Percentiles rank a stretch among this genome's conserved stretches.
Evolutionary conservation across 1,284 basidiomycete species (phyloP).

Genomic region (Leccinum cinnamomeum): DNA sequence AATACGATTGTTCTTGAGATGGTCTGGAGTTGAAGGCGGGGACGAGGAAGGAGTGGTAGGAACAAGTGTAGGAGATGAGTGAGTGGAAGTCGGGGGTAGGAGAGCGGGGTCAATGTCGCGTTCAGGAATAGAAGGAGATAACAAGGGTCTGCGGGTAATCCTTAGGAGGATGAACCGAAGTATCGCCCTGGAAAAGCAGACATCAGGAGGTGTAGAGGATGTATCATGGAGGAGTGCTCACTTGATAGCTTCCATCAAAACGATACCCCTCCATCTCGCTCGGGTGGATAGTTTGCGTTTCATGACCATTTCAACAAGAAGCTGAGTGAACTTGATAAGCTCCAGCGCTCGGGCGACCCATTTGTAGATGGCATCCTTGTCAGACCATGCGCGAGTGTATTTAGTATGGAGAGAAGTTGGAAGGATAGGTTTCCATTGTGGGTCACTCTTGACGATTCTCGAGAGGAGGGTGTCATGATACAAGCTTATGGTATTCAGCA

Average conservation of each 20-base stretch:
- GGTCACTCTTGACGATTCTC: constrained; percentile 60
- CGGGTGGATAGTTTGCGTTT: constrained; percentile 62
- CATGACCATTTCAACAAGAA: constrained; percentile 86
- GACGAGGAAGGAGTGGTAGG: constrained; percentile 56
- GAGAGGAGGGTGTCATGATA: constrained; percentile 86
- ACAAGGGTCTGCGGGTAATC: constrained; percentile 71
- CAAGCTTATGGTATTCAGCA: constrained; percentile 75
- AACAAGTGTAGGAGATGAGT: constrained; percentile 56
- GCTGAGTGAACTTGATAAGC: constrained; percentile 74
- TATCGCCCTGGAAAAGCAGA: constrained; percentile 51
- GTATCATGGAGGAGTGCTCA: constrained; percentile 40
- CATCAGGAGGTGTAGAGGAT: constrained; percentile 7
- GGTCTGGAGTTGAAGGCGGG: constrained; percentile 62
- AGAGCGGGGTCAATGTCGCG: constrained; percentile 79
- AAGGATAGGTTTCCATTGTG: constrained; percentile 67
- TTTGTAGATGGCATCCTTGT: constrained; percentile 66
- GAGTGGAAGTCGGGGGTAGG: constrained; percentile 54
- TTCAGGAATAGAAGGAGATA: constrained; percentile 79
- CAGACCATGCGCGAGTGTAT: constrained; percentile 83
- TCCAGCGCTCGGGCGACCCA: constrained; percentile 74
- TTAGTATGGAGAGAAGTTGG: constrained; percentile 69
- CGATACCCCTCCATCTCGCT: constrained; percentile 68
- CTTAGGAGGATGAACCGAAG: constrained; percentile 71
- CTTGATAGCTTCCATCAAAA: constrained; percentile 81
- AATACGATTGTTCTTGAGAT: constrained; percentile 74